Evolutionary conservation across 768 basidiomycete genomes (phyloP).

Genomic region (Hemileccinum rubropunctum): DNA sequence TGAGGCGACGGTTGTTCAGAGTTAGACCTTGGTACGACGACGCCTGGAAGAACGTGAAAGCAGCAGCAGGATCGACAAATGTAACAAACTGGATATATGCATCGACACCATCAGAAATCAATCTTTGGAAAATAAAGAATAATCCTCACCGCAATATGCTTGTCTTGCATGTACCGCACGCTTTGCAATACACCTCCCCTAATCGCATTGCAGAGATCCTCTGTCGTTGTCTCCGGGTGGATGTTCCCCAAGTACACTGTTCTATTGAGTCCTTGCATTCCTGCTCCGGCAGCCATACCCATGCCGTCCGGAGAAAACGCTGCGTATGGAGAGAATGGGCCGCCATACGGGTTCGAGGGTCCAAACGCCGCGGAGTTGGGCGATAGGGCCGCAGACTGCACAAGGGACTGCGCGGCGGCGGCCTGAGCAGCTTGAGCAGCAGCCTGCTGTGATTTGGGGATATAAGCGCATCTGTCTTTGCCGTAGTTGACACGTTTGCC

Average conservation of each 20-base stretch:
- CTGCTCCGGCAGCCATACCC: slow-evolving; percentile 27
- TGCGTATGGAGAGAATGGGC: slow-evolving; percentile 47
- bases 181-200: slow-evolving; percentile 96
- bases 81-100: slow-evolving; percentile 73
- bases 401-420: slow-evolving; percentile 74
- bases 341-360: slow-evolving; percentile 29
- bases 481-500: slow-evolving; percentile 98
- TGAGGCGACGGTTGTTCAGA: slow-evolving; percentile 89
- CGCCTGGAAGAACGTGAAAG: slow-evolving; percentile 92
- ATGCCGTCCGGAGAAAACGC: slow-evolving; percentile 47
- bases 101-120: slow-evolving; percentile 5
- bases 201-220: slow-evolving; percentile 95
- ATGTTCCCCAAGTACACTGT: slow-evolving; percentile 97
- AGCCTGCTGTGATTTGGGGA: slow-evolving; percentile 92
- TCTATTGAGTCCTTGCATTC: slow-evolving; percentile 69
- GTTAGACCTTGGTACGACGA: slow-evolving; percentile 88
- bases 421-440: slow-evolving; percentile 85
- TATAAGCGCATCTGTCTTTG: slow-evolving; percentile 97
- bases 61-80: slow-evolving; percentile 91
- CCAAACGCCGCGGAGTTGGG: slow-evolving; percentile 30
- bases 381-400: slow-evolving; percentile 46
- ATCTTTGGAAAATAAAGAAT: neutral
- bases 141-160: slow-evolving; percentile 85
- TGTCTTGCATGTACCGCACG: slow-evolving; percentile 93
- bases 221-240: slow-evolving; percentile 91